phyloP scores from a whole-genome alignment of 2,329 filamentous ascomycete genomes.

The Microsporum canis region DNA sequence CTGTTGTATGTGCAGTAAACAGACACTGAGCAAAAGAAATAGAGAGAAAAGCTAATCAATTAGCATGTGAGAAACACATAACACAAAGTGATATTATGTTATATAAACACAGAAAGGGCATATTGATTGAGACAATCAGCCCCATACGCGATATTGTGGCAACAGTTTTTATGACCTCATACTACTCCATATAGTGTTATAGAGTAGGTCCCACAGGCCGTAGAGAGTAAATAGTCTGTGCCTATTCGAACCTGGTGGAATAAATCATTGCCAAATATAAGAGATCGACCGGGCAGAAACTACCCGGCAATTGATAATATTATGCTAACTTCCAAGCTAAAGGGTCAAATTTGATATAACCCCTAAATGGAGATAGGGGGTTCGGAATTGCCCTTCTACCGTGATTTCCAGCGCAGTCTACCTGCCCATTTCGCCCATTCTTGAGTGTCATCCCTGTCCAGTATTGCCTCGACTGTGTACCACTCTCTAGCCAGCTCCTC shows the following conservation, averaged over 20 bases:
- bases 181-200: not conserved
- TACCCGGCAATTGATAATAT: not conserved
- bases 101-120: not conserved
- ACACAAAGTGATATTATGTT: not conserved
- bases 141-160: not conserved
- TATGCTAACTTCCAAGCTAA: not conserved
- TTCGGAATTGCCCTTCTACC: conserved; percentile 19
- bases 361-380: no score
- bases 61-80: not conserved
- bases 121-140: not conserved
- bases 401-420: conserved; percentile 60
- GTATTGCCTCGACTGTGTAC: conserved; percentile 60
- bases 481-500: conserved; percentile 65
- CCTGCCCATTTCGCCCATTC: conserved; percentile 63
- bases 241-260: not conserved
- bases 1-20: not conserved
- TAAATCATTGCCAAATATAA: not conserved
- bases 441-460: conserved; percentile 59
- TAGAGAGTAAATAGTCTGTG: not conserved
- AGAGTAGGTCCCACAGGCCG: not conserved
- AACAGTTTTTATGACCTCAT: not conserved
- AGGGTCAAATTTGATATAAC: not conserved
- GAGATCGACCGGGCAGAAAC: not conserved
- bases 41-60: not conserved
- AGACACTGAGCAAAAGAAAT: not conserved